Conservation (phyloP, 208 protist genomes). For the Trypanosoma boissoni region DNA sequence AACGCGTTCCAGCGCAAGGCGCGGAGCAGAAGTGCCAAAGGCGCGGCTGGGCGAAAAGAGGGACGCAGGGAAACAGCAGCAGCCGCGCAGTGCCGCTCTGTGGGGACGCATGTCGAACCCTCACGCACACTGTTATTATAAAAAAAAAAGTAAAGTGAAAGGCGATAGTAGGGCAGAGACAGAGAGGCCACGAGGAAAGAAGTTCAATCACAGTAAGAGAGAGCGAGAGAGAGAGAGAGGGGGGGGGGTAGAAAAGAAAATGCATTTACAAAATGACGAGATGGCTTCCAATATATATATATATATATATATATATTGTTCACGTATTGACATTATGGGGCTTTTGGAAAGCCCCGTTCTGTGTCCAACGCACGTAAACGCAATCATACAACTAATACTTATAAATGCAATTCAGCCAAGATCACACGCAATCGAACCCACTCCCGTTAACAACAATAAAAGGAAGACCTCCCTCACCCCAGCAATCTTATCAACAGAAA, state of each 20-base stretch:
- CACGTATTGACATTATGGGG: too few species aligned
- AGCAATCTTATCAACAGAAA: too few species aligned
- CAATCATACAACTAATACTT: too few species aligned
- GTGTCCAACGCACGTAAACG: too few species aligned
- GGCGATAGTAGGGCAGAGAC: not conserved
- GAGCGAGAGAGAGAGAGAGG: too few species aligned
- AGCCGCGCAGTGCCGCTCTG: not conserved
- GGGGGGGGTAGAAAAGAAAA: not conserved
- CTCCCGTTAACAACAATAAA: too few species aligned
- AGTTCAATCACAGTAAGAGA: too few species aligned
- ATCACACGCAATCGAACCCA: too few species aligned
- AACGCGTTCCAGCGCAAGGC: constrained; percentile 31
- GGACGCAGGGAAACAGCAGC: not conserved
- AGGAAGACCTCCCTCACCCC: too few species aligned
- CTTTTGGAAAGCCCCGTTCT: too few species aligned
- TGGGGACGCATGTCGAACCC: not conserved
- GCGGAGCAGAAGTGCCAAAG: constrained; percentile 6
- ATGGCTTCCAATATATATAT: constrained; percentile 3
- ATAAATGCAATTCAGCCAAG: too few species aligned
- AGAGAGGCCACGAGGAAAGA: not conserved
- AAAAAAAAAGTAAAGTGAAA: constrained; percentile 3
- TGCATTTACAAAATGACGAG: not conserved
- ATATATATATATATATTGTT: constrained; percentile 11
- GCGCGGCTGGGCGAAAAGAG: too few species aligned
- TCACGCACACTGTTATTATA: not conserved